Conservation (phyloP, 108 stramenopile genomes). For the Nitzschia sp. region DNA sequence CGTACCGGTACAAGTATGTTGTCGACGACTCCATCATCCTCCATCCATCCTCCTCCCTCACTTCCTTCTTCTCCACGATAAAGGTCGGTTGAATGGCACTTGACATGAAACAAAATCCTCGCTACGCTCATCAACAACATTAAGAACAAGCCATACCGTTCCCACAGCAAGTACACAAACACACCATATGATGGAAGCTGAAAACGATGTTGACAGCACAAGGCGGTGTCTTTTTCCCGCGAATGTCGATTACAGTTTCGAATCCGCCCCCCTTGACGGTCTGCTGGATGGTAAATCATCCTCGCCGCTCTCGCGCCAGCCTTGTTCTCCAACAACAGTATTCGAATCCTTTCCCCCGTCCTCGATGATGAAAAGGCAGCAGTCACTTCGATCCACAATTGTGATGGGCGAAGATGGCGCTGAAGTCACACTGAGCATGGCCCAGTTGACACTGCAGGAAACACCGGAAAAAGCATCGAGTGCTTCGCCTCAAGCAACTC, state of each 20-base stretch:
- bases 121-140: too few species aligned
- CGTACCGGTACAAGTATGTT: too few species aligned
- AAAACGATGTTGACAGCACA: background rate
- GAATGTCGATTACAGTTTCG: background rate
- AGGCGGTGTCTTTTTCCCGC: background rate
- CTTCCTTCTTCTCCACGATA: too few species aligned
- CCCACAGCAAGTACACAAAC: too few species aligned
- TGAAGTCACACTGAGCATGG: conserved; percentile 17
- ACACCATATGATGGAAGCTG: too few species aligned
- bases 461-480: background rate
- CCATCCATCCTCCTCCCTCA: too few species aligned
- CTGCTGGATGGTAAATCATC: too few species aligned
- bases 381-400: conserved; percentile 14
- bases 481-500: background rate
- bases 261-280: background rate
- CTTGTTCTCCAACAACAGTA: conserved; percentile 10
- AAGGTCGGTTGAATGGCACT: too few species aligned
- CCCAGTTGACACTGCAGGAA: background rate
- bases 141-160: too few species aligned
- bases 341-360: background rate
- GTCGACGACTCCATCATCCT: too few species aligned
- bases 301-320: background rate
- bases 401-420: conserved; percentile 34
- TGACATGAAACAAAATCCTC: too few species aligned
- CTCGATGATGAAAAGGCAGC: background rate